Percentiles rank a stretch among this genome's conserved stretches.
Evolutionary conservation across 2,329 filamentous ascomycete species (phyloP).

Genomic region (Pseudocercospora cruenta): DNA sequence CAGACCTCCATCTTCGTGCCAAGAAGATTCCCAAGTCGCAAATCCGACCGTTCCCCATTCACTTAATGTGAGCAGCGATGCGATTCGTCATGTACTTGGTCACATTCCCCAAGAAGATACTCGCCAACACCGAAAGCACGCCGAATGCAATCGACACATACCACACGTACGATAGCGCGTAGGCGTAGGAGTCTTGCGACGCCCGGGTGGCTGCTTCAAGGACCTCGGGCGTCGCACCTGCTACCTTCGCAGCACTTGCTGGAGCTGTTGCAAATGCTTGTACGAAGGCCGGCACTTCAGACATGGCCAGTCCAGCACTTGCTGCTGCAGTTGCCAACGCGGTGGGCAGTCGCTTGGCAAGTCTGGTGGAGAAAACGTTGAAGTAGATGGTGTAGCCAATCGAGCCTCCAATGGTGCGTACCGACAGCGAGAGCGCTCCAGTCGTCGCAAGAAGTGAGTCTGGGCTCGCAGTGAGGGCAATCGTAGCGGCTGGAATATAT

Average conservation of each 20-base stretch:
- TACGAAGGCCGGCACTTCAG: conserved; percentile 15
- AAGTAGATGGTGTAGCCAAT: conserved; percentile 44
- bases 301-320: conserved; percentile 16
- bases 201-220: conserved; percentile 15
- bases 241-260: neutral
- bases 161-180: conserved; percentile 26
- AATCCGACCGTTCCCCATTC: neutral
- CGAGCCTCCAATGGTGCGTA: conserved; percentile 67
- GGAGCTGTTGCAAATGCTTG: conserved; percentile 16
- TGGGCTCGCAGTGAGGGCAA: conserved; percentile 62
- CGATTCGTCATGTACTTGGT: conserved; percentile 21
- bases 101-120: conserved; percentile 14
- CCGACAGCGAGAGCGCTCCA: conserved; percentile 67
- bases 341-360: conserved; percentile 52
- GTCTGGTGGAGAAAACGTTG: conserved; percentile 54
- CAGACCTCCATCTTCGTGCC: neutral
- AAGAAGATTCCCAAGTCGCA: neutral
- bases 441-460: conserved; percentile 70
- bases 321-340: conserved; percentile 53
- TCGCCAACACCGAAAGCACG: conserved; percentile 8
- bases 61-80: conserved; percentile 16
- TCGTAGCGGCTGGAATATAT: conserved; percentile 66
- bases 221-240: conserved; percentile 19
- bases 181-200: conserved; percentile 14
- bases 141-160: conserved; percentile 25